phyloP scores from a whole-genome alignment of 1,284 basidiomycete genomes.

The Entoloma clypeatum region DNA sequence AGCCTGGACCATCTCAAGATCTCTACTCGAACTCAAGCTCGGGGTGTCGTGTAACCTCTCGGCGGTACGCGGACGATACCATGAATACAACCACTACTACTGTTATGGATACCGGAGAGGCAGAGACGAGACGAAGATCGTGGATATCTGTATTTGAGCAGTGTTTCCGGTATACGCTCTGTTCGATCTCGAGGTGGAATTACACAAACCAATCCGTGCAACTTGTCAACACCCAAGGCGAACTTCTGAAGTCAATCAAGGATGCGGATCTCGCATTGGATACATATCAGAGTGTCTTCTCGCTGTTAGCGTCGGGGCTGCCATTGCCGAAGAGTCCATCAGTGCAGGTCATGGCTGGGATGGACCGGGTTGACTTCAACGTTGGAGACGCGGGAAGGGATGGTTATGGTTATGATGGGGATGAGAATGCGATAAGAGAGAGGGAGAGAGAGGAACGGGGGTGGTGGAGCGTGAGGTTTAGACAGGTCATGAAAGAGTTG shows the following conservation, averaged over 20 bases:
- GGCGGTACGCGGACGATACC: too few species aligned
- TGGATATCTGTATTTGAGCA: conserved; percentile 52
- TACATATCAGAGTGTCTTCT: conserved; percentile 44
- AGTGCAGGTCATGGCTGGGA: conserved; percentile 38
- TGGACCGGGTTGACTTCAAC: not conserved
- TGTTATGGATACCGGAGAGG: conserved; percentile 1
- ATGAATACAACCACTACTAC: too few species aligned
- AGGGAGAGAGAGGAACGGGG: conserved; percentile 70
- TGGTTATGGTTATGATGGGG: conserved; percentile 12
- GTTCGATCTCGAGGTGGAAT: conserved; percentile 43
- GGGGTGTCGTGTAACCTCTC: too few species aligned
- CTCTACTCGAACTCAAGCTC: too few species aligned
- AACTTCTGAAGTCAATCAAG: conserved; percentile 14
- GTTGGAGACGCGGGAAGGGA: conserved; percentile 1
- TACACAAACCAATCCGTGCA: conserved; percentile 22
- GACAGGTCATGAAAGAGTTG: conserved; percentile 60
- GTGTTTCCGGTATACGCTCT: conserved; percentile 49
- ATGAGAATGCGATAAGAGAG: conserved; percentile 20
- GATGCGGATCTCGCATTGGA: conserved; percentile 35
- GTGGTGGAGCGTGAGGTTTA: conserved; percentile 76
- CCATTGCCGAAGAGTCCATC: conserved; percentile 69
- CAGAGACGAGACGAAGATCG: conserved; percentile 14
- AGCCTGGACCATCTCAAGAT: conserved; percentile 2
- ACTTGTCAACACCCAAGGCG: conserved; percentile 12
- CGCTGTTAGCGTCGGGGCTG: conserved; percentile 55